A percentile compares a stretch with the other conserved stretches of the same genome.
Conservation (phyloP, 2,329 filamentous ascomycete species). For the Hypoxylon sp. region DNA sequence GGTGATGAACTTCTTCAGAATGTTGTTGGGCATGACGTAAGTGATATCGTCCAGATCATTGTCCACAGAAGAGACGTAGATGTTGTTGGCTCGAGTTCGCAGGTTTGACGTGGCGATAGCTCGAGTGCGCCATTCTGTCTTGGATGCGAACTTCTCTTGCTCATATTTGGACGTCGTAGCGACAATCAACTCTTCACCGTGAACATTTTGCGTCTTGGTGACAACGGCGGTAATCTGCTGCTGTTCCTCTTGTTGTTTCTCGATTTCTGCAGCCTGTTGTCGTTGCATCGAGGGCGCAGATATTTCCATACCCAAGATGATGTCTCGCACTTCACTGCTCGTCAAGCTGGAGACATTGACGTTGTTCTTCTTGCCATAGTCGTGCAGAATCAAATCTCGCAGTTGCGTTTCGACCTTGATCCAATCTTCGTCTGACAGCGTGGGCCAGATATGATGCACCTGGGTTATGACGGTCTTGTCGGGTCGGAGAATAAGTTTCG, state of each 20-base stretch:
- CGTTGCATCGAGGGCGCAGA: conserved; percentile 97
- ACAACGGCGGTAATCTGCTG: conserved; percentile 96
- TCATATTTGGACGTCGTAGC: conserved; percentile 98
- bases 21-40: conserved; percentile 99
- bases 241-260: conserved; percentile 98
- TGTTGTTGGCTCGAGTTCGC: conserved; percentile 94
- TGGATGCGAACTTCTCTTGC: conserved; percentile 96
- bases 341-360: conserved; percentile 98
- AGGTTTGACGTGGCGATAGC: conserved; percentile 97
- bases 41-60: conserved; percentile 92
- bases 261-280: conserved; percentile 97
- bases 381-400: conserved; percentile 94
- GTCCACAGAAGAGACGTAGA: conserved; percentile 97
- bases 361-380: conserved; percentile 99
- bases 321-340: conserved; percentile 96
- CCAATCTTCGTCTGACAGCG: conserved; percentile 95
- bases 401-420: conserved; percentile 99
- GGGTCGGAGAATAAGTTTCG: conserved; percentile 92
- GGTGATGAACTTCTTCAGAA: conserved; percentile 97
- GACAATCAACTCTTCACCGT: conserved; percentile 97
- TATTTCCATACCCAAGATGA: conserved; percentile 99
- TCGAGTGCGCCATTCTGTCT: conserved; percentile 98
- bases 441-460: conserved; percentile 98
- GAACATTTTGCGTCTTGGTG: conserved; percentile 97
- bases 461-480: conserved; percentile 99